Evolutionary conservation across 345 rosid species (phyloP), one percentile per base, ranked within the genome.

Genomic region (Corchorus olitorius): DNA sequence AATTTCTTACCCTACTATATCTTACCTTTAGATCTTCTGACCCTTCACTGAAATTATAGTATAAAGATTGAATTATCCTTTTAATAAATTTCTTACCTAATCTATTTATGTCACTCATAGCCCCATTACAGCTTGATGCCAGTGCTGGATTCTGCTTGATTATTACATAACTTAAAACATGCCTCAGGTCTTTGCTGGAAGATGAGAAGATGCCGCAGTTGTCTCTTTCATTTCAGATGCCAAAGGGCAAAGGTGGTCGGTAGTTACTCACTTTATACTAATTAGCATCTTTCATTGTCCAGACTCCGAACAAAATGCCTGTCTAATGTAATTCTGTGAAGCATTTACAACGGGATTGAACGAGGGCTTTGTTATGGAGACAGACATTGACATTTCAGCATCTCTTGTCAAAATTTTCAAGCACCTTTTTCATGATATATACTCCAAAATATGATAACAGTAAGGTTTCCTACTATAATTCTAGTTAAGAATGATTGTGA

Each of bases 341-440:
- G 58, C 58, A 68, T 22, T 68, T 27, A 48, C 20, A 22, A 49
- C 14, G 53, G 70, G 54, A 66, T 66, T 45, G 54, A 66, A 12
- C 5, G 35, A 2, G 64, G 64, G 39, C 17, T 59, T 4, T 22
- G 6, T 19, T 19, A 56, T 7, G 5, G 33, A 19, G 33, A 19
- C 61, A 19, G 61, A 56, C 3, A 59, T 27, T 27, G 63, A 22
- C 63, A 59, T 22, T 59, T 59, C 63, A 61, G 62, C 35, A 20
- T 58, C 15, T 20, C 15, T 20, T 22, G 11, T 22, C 62, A 58
- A 20, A 1, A 22, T 0, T 20, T 20, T 58, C 3, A 58, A 20
- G 14, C 34, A 58, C 35, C 35, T 58, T 58, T 58, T 58, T 20
- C 35, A 20, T 20, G 33, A 27, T 27, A 27, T 8, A 45, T 20